Evolutionary conservation across 177 flowering plant genomes (phyloP), one percentile per base, ranked within the genome.

Genomic region (Vitis hybrid): DNA sequence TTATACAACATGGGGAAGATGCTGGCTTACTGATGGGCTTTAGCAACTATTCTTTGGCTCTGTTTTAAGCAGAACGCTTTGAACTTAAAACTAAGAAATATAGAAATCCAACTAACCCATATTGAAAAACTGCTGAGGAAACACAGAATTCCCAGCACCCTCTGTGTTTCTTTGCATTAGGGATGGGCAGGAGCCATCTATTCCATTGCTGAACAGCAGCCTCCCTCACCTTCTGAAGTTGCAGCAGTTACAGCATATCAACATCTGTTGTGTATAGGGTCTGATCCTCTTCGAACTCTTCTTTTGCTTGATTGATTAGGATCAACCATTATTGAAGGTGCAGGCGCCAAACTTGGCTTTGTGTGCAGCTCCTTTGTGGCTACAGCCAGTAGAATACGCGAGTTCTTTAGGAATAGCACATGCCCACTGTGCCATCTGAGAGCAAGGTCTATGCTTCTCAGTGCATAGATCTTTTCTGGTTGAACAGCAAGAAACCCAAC

Each of bases 231-330:
- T 38, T 38, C 47, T 38, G 47, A 8, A 38, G 47, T 5, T 38
- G 47, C 47, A 38, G 9, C 8, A 38, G 47, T 8, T 38, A 38
- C 47, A 38, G 47, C 47, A 38, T 38, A 38, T 87, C 82, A 89
- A 76, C 90, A 64, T 71, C 84, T 85, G 80, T 92, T 90, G 76
- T 92, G 97, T 68, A 92, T 92, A 9, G 97, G 97, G 68, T 92
- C 92, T 2, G 95, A 84, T 71, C 97, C 95, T 75, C 81, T 71
- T 62, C 80, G 80, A 71, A 90, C 87, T 73, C 83, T 75, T 81
- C 95, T 70, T 71, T 90, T 89, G 75, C 79, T 76, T 15, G 89
- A 86, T 63, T 82, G 86, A 64, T 82, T 79, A 2, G 94, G 88
- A 78, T 87, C 89, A 71, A 78, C 77, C 49, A 53, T 64, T 66